Conservation (phyloP, 495 filamentous ascomycete species). For the Annulohypoxylon nitens region DNA sequence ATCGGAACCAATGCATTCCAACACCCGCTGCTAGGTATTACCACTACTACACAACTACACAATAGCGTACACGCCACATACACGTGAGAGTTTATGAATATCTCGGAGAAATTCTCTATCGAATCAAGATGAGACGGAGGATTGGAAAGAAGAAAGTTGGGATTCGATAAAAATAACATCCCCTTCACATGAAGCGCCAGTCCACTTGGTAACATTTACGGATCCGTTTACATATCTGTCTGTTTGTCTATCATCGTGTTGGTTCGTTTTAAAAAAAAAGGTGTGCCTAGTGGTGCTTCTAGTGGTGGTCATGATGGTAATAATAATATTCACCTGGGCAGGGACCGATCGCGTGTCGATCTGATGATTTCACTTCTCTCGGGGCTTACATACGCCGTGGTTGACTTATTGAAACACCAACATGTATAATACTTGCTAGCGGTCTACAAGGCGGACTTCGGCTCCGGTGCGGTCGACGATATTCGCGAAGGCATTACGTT, state of each 20-base stretch:
- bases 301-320: background rate
- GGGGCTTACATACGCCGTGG: conserved; percentile 10
- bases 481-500: conserved; percentile 23
- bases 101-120: conserved; percentile 32
- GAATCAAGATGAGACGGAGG: conserved; percentile 33
- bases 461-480: conserved; percentile 25
- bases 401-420: conserved; percentile 3
- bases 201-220: conserved; percentile 1
- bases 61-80: background rate
- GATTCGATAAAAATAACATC: conserved; percentile 41
- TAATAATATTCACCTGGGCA: background rate
- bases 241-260: background rate
- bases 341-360: conserved; percentile 42
- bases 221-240: background rate
- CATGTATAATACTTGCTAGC: conserved; percentile 7
- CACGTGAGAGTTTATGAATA: conserved; percentile 32
- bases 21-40: background rate
- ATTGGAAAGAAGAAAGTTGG: conserved; percentile 7
- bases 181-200: conserved; percentile 26
- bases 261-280: conserved; percentile 1
- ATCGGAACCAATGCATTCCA: conserved; percentile 38
- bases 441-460: conserved; percentile 34
- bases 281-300: background rate
- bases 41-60: background rate
- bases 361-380: conserved; percentile 27